Base-by-base conservation (phyloP, 371 early-diverging fungal species). In the Mucor saturninus region DNA sequence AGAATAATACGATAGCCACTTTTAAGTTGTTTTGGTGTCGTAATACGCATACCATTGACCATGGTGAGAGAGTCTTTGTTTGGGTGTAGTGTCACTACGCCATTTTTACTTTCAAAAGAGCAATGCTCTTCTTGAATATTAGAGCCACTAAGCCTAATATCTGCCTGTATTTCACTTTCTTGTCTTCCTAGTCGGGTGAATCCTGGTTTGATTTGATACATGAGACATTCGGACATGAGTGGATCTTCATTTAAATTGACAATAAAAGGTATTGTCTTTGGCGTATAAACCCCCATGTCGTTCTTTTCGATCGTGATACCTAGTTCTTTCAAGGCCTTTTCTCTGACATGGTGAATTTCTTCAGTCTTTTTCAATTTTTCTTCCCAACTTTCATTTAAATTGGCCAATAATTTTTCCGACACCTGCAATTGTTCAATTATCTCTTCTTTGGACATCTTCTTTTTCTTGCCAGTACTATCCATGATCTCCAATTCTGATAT, bases 231-330 rank as follows among this genome's bases (percentile, higher is more conserved):
- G 8, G 92, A 90, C 91, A 93, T 90, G 49, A 91, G 85, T 14
- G 95, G 94, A 72, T 96, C 94, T 62, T 95, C 95, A 71, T 91
- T 94, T 53, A 95, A 77, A 62, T 95, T 96, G 56, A 95, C 89
- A 46, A 96, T 78, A 73, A 94, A 94, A 2, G 97, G 95, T 29
- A 89, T 85, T 40, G 86, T 86, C 56, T 91, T 90, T 2, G 96
- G 95, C 2, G 92, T 88, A 61, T 89, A 88, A 7, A 95, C 84
- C 7, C 95, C 95, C 30, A 92, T 87, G 21, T 89, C 85, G 54
- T 86, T 86, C 52, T 89, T 86, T 45, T 90, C 89, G 4, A 93
- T 83, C 2, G 87, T 77, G 52, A 94, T 93, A 28, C 94, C 95
- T 30, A 93, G 80, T 42, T 94, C 94, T 45, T 89, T 90, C 52